phyloP scores from a whole-genome alignment of 2,329 filamentous ascomycete species.

The Paraphaeosphaeria sporulosa region DNA sequence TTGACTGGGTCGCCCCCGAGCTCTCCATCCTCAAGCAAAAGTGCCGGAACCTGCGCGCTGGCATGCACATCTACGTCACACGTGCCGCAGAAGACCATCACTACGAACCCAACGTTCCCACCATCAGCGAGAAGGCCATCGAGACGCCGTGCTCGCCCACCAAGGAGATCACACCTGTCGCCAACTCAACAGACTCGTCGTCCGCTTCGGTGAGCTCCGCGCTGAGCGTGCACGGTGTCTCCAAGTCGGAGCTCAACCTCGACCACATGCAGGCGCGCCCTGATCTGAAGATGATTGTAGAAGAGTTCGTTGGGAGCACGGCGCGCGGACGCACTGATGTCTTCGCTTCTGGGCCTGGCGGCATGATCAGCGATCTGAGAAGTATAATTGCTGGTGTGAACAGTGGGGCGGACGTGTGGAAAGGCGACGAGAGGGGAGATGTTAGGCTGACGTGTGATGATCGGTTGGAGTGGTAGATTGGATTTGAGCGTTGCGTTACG shows the following conservation, averaged over 20 bases:
- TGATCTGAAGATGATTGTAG: conserved; percentile 27
- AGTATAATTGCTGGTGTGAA: conserved; percentile 41
- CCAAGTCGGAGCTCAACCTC: conserved; percentile 35
- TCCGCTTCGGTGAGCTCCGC: conserved; percentile 33
- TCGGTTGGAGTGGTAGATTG: conserved; percentile 40
- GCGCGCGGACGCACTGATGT: conserved; percentile 38
- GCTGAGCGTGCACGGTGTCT: conserved; percentile 37
- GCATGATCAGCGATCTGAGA: conserved; percentile 44
- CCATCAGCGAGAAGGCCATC: conserved; percentile 29
- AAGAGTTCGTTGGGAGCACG: conserved; percentile 33
- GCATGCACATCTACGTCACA: conserved; percentile 45
- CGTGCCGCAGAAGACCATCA: conserved; percentile 33
- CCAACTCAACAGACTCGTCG: conserved; percentile 21
- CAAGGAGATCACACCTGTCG: conserved; percentile 27
- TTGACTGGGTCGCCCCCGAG: conserved; percentile 47
- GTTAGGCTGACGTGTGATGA: conserved; percentile 44
- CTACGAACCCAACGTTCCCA: conserved; percentile 22
- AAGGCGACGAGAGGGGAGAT: conserved; percentile 40
- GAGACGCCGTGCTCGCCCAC: conserved; percentile 28
- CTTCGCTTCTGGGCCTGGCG: conserved; percentile 41
- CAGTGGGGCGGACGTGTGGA: conserved; percentile 43
- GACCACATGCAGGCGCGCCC: conserved; percentile 37
- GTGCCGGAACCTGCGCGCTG: conserved; percentile 32
- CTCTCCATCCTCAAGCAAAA: conserved; percentile 40
- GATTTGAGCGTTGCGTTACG: too few species aligned